phyloP scores from a whole-genome alignment of 495 filamentous ascomycete species.

The Daldinia decipiens region DNA sequence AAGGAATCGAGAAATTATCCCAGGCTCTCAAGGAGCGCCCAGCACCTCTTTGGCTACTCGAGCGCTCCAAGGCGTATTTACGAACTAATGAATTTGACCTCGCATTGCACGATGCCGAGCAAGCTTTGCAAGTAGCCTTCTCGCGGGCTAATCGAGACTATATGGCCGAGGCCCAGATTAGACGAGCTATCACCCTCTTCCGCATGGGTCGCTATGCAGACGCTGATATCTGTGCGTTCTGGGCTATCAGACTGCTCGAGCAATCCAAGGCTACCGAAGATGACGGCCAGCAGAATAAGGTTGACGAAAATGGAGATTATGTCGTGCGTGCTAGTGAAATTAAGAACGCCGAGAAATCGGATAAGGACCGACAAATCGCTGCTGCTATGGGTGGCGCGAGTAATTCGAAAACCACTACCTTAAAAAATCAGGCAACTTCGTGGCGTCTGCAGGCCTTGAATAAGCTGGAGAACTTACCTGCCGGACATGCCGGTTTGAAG shows the following conservation, averaged over 20 bases:
- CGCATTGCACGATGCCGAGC: conserved; percentile 83
- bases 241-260: conserved; percentile 67
- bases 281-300: conserved; percentile 53
- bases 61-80: conserved; percentile 85
- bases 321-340: conserved; percentile 46
- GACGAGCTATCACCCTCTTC: conserved; percentile 79
- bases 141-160: conserved; percentile 82
- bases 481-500: conserved; percentile 66
- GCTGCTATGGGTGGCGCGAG: conserved; percentile 17
- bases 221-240: conserved; percentile 74
- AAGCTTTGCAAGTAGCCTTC: conserved; percentile 73
- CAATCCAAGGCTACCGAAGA: conserved; percentile 54
- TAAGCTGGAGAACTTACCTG: conserved; percentile 70
- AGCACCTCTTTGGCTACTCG: conserved; percentile 84
- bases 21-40: conserved; percentile 74
- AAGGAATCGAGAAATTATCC: conserved; percentile 79
- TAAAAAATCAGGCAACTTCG: conserved; percentile 47
- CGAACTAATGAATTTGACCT: conserved; percentile 62
- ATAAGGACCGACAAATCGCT: conserved; percentile 44
- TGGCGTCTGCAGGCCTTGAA: conserved; percentile 56
- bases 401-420: conserved; percentile 10
- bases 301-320: conserved; percentile 56
- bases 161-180: conserved; percentile 82
- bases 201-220: conserved; percentile 78
- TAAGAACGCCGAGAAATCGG: conserved; percentile 39